Base-by-base conservation (phyloP, 2,329 filamentous ascomycete species). In the Hypoxylon sp. region DNA sequence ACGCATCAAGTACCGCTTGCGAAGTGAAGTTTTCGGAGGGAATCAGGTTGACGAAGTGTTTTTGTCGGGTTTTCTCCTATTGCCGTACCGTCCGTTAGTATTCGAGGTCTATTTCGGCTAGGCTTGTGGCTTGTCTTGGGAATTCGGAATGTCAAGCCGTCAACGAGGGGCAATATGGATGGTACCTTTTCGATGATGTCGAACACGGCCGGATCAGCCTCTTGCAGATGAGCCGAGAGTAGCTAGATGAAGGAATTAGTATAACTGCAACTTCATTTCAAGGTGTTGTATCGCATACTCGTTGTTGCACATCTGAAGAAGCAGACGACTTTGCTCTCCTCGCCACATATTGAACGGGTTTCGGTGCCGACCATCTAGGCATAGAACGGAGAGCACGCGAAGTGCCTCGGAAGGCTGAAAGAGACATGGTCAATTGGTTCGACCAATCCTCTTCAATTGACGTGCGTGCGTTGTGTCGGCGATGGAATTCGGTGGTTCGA, bases 21-120 rank as follows among this genome's bases (percentile, higher is more conserved):
- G 91, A 96, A 17, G 91, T 96, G 69, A 96, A 96, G 77, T 96
- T 96, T 75, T 96, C 91, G 5, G 91, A 96, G 13, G 91, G 91
- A 62, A 96, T 96, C 50, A 96, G 80, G 74, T 97, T 97, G 77
- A 99, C 96, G 69, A 97, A 99, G 73, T 97, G 91, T 75, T 96
- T 96, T 74, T 99, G 94, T 63, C 94, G 84, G 63, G 82, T 83
- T 83, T 97, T 97, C 79, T 99, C 94, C 90, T 96, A 50, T 52
- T 53, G n/a, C 12, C 9, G n/a, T 20, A 12, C 20, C 15, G 7
- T 16, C 29, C 15, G n/a, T 49, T 3, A 36, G 48, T 57, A 48
- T 59, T 37, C 29, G 23, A 15, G 19, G 21, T 7, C 11, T 17
- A 29, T 23, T 44, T 12, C 7, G 8, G 8, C 25, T 19, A 40